Conservation (phyloP, 176 grass and related monocot genomes). For the Puccinellia tenuiflora region DNA sequence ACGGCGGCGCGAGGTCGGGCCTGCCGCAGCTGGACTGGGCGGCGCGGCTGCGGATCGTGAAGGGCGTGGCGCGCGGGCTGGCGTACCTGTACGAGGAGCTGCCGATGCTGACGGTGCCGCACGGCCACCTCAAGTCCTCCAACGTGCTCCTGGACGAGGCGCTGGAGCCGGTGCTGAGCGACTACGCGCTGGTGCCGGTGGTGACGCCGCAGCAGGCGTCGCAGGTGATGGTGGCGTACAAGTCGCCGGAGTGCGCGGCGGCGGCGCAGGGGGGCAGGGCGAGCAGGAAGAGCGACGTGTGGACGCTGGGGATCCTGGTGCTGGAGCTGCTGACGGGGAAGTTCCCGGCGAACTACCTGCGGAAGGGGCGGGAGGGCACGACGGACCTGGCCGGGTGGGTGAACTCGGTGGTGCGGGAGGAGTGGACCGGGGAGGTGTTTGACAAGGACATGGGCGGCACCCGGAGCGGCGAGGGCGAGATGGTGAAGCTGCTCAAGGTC, state of each 20-base stretch:
- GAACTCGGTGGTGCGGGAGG: slow-evolving; percentile 67
- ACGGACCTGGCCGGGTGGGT: slow-evolving; percentile 77
- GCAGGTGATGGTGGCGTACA: slow-evolving; percentile 84
- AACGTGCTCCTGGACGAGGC: slow-evolving; percentile 64
- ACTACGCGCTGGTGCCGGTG: slow-evolving; percentile 75
- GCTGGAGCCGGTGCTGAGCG: slow-evolving; percentile 61
- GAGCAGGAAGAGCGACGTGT: slow-evolving; percentile 77
- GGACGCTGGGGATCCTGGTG: slow-evolving; percentile 85
- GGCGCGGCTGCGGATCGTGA: slow-evolving; percentile 59
- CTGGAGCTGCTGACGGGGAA: slow-evolving; percentile 75
- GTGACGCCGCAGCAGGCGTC: slow-evolving; percentile 47
- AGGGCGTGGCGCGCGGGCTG: slow-evolving; percentile 76
- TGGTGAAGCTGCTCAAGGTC: slow-evolving; percentile 81
- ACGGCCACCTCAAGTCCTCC: slow-evolving; percentile 96
- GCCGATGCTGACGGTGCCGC: slow-evolving; percentile 64
- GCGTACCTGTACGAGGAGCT: slow-evolving; percentile 86
- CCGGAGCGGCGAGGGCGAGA: slow-evolving; percentile 58
- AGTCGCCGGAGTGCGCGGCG: slow-evolving; percentile 65
- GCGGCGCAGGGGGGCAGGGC: slow-evolving; percentile 18
- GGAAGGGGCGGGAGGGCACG: slow-evolving; percentile 29
- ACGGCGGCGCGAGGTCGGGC: slow-evolving; percentile 42
- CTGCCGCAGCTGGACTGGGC: slow-evolving; percentile 66
- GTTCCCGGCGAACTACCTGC: slow-evolving; percentile 70
- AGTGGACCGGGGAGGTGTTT: slow-evolving; percentile 78
- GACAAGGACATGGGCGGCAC: slow-evolving; percentile 51